Conservation (phyloP, 495 filamentous ascomycete genomes). For the Xylaria cubensis region DNA sequence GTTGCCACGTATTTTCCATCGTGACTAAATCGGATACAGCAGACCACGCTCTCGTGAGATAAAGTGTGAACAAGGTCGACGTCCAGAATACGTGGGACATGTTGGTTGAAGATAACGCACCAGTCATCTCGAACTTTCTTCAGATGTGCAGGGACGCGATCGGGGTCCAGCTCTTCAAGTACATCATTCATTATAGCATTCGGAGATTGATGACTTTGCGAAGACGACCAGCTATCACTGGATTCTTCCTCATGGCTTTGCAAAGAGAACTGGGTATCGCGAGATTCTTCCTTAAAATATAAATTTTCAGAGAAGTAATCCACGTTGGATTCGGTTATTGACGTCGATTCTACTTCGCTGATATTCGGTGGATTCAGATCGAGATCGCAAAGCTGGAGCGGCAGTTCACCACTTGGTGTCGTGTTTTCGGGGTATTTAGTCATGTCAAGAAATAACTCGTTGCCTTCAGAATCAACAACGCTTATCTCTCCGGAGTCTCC, state of each 20-base stretch:
- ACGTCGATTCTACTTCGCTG: no score
- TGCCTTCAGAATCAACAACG: no score
- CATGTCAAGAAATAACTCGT: no score
- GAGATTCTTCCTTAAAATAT: no score
- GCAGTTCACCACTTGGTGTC: no score
- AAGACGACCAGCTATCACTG: no score
- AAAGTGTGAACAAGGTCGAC: slow-evolving; percentile 86
- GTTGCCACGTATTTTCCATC: slow-evolving; percentile 90
- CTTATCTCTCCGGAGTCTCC: no score
- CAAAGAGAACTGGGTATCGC: slow-evolving; percentile 29
- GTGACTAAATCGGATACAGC: slow-evolving; percentile 87
- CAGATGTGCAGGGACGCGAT: slow-evolving; percentile 78
- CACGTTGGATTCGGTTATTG: no score
- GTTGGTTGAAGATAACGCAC: slow-evolving; percentile 90
- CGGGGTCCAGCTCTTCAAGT: slow-evolving; percentile 85
- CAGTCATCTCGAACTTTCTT: slow-evolving; percentile 85
- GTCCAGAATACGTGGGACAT: slow-evolving; percentile 81
- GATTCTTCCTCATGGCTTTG: slow-evolving; percentile 31
- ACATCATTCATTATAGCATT: slow-evolving; percentile 67
- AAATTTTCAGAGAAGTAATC: no score
- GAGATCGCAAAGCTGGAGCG: no score
- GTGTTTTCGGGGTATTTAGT: no score
- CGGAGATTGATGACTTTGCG: slow-evolving; percentile 50
- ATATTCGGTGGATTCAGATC: no score
- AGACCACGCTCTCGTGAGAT: slow-evolving; percentile 85